Conservation (phyloP, 140 eudicot species). For the Stevia rebaudiana region DNA sequence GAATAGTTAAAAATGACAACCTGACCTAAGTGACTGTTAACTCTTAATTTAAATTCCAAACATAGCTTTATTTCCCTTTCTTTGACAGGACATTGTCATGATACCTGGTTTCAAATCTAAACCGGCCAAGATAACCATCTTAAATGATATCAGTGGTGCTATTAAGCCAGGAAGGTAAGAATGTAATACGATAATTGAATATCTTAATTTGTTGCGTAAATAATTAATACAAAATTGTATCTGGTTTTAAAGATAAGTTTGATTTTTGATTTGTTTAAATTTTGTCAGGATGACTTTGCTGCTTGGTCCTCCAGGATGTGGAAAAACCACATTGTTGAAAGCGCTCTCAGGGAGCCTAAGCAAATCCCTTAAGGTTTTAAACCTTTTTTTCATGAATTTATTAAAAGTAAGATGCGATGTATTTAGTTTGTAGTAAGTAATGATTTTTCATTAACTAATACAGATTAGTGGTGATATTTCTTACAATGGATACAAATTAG, state of each 20-base stretch:
- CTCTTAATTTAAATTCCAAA: too few relatives aligned
- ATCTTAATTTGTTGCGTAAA: background rate
- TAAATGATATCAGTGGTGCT: slow-evolving; percentile 50
- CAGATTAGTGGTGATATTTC: slow-evolving; percentile 52
- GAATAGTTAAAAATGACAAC: too few relatives aligned
- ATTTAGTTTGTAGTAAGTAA: too few relatives aligned
- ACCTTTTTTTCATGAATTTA: background rate
- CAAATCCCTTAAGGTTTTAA: slow-evolving; percentile 33
- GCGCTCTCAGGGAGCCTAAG: slow-evolving; percentile 43
- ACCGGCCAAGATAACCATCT: slow-evolving; percentile 43
- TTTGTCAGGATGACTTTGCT: slow-evolving; percentile 38
- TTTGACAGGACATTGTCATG: slow-evolving; percentile 38
- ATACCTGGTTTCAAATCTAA: slow-evolving; percentile 44
- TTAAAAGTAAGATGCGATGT: too few relatives aligned
- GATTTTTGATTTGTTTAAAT: background rate
- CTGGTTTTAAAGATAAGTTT: too few relatives aligned
- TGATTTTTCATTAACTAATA: background rate
- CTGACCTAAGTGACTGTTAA: too few relatives aligned
- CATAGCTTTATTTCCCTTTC: background rate
- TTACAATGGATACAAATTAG: slow-evolving; percentile 53
- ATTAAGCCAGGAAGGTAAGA: slow-evolving; percentile 67
- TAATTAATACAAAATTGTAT: too few relatives aligned
- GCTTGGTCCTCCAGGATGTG: slow-evolving; percentile 31
- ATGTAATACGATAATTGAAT: slow-evolving; percentile 6
- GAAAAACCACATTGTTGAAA: slow-evolving; percentile 40